Conservation (phyloP, 768 basidiomycete species). For the Ramaria sp. region DNA sequence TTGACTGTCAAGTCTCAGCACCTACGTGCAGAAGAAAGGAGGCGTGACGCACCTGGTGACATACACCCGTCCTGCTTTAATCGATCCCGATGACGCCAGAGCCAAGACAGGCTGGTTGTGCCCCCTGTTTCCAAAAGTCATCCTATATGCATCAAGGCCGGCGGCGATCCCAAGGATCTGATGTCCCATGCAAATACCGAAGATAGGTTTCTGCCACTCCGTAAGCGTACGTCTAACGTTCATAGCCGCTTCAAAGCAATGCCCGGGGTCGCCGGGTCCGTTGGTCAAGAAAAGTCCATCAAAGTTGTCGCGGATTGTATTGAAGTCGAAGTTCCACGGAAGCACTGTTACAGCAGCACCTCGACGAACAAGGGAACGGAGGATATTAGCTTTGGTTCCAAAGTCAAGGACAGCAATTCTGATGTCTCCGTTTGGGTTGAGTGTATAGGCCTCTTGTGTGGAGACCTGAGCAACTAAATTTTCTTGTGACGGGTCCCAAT, state of each 20-base stretch:
- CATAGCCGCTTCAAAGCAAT: slow-evolving; percentile 77
- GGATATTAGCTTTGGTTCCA: slow-evolving; percentile 95
- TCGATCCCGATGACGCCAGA: slow-evolving; percentile 84
- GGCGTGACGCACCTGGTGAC: slow-evolving; percentile 69
- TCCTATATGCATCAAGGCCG: slow-evolving; percentile 91
- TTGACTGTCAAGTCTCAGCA: slow-evolving; percentile 41
- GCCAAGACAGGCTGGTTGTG: slow-evolving; percentile 99
- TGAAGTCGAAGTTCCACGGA: slow-evolving; percentile 98
- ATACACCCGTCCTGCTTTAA: slow-evolving; percentile 93
- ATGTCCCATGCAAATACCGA: slow-evolving; percentile 99
- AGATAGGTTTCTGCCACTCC: slow-evolving; percentile 91
- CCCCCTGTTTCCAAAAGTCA: slow-evolving; percentile 99
- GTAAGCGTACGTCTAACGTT: slow-evolving; percentile 71
- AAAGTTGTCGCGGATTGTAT: slow-evolving; percentile 76
- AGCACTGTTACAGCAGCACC: slow-evolving; percentile 90
- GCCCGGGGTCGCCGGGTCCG: slow-evolving; percentile 89
- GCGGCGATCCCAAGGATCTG: slow-evolving; percentile 97
- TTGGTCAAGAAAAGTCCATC: slow-evolving; percentile 96
- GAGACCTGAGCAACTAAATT: slow-evolving; percentile 94
- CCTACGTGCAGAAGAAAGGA: background rate
- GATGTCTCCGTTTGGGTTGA: slow-evolving; percentile 81
- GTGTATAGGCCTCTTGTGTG: slow-evolving; percentile 69
- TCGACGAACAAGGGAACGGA: slow-evolving; percentile 84
- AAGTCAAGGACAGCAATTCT: slow-evolving; percentile 96
- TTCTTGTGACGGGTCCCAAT: slow-evolving; percentile 86